Conservation (phyloP, 495 filamentous ascomycete species). For the Trichoderma virens region DNA sequence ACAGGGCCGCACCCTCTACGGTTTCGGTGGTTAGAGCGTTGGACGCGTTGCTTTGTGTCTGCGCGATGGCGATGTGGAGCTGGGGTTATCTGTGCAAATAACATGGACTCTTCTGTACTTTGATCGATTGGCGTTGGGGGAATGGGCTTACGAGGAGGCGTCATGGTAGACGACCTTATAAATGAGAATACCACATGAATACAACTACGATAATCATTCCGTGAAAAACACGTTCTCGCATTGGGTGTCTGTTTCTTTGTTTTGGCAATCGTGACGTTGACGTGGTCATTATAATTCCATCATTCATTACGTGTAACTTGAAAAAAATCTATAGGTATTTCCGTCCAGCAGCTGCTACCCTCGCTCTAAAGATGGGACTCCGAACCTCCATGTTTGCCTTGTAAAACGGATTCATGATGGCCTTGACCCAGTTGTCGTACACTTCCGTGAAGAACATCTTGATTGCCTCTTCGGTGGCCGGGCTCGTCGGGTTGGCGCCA, state of each 20-base stretch:
- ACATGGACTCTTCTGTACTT: conserved; percentile 6
- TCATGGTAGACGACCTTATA: conserved; percentile 12
- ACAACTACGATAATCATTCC: conserved; percentile 4
- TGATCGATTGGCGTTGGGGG: conserved; percentile 11
- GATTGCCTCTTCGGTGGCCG: conserved; percentile 90
- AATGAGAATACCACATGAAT: conserved; percentile 12
- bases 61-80: background rate
- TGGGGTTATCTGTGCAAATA: conserved; percentile 9
- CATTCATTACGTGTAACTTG: background rate
- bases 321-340: conserved; percentile 65
- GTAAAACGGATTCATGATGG: conserved; percentile 97
- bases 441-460: conserved; percentile 88
- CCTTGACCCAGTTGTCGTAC: conserved; percentile 91
- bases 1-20: conserved; percentile 93
- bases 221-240: background rate
- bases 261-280: background rate
- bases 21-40: conserved; percentile 84
- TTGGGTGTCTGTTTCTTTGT: background rate
- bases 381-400: conserved; percentile 68
- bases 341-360: conserved; percentile 79
- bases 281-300: background rate
- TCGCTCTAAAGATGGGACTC: conserved; percentile 74
- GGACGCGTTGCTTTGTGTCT: too few relatives aligned
- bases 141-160: conserved; percentile 9
- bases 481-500: conserved; percentile 71